Evolutionary conservation across 1,284 basidiomycete species (phyloP), one percentile per base, ranked within the genome.

Genomic region (Papiliotrema fonsecae): DNA sequence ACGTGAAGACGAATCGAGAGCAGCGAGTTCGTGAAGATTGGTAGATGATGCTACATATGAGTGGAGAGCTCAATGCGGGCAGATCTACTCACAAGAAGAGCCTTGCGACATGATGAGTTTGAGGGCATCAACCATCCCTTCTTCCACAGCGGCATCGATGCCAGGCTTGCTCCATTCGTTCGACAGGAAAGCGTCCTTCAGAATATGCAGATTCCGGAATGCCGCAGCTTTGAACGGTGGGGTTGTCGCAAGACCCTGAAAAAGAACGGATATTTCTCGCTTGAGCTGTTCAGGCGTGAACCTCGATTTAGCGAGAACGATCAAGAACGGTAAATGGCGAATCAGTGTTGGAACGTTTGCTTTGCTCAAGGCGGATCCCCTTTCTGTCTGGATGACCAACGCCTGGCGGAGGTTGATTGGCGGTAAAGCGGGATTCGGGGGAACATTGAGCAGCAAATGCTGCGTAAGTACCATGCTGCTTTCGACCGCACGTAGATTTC

Each of bases 51-150:
- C 31, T 42, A 18, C 6, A 13, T 9, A 30, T 28, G 7, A 18
- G 16, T 9, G 37, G 26, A 35, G 11, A 3, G 34, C n/a, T 22
- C 18, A n/a, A 22, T 37, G 26, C 18, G n/a, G n/a, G n/a, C n/a
- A n/a, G n/a, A n/a, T n/a, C n/a, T 27, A 47, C 59, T 55, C 25
- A 52, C 61, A 45, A 31, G 57, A 40, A n/a, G 52, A 46, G 18
- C 58, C 58, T 48, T 69, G 68, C 1, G 69, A 68, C 70, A 72
- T 72, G 55, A 72, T 70, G 40, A 62, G 42, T 47, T 72, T 72
- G 28, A 72, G 56, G 2, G 61, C 62, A 39, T 70, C 70, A 18
- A 70, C 65, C 70, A 72, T 72, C 18, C 61, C 65, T 1, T 58
- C 58, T 48, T 72, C 70, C 7, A 72, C 49, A 2, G 49, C 54